Evolutionary conservation across 208 protist species (phyloP).

Genomic region (Acanthamoeba lenticulata): DNA sequence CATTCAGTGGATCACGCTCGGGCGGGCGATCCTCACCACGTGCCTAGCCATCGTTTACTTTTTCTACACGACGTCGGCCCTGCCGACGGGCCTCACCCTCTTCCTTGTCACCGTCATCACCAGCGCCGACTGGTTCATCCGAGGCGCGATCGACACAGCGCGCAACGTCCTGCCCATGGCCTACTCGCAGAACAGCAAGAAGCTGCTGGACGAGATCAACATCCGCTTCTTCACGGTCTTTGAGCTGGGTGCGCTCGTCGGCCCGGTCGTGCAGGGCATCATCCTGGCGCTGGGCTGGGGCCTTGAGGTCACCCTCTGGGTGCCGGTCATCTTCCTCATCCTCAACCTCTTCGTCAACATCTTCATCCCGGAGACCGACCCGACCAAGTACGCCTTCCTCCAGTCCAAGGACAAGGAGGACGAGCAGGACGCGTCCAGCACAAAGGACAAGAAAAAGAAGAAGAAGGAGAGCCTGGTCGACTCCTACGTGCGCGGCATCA

Average conservation of each 20-base stretch:
- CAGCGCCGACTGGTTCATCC: conserved; percentile 42
- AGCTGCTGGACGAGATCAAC: conserved; percentile 60
- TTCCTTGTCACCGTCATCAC: conserved; percentile 15
- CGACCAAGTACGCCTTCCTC: conserved; percentile 61
- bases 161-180: conserved; percentile 61
- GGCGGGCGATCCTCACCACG: not conserved
- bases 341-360: conserved; percentile 52
- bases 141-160: conserved; percentile 25
- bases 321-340: conserved; percentile 3
- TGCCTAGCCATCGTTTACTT: not conserved
- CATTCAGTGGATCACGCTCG: conserved; percentile 27
- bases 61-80: not conserved
- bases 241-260: conserved; percentile 46
- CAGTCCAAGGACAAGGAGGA: not conserved
- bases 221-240: conserved; percentile 63
- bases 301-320: conserved; percentile 43
- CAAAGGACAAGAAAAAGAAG: conserved; percentile 20
- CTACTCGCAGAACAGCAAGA: conserved; percentile 43
- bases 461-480: conserved; percentile 29
- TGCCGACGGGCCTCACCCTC: not conserved
- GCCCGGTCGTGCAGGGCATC: conserved; percentile 27
- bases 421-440: not conserved
- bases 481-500: conserved; percentile 26
- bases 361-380: conserved; percentile 38
- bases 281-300: conserved; percentile 25